Evolutionary conservation across 768 basidiomycete species (phyloP), one percentile per base, ranked within the genome.

Genomic region (Hebeloma cylindrosporum): DNA sequence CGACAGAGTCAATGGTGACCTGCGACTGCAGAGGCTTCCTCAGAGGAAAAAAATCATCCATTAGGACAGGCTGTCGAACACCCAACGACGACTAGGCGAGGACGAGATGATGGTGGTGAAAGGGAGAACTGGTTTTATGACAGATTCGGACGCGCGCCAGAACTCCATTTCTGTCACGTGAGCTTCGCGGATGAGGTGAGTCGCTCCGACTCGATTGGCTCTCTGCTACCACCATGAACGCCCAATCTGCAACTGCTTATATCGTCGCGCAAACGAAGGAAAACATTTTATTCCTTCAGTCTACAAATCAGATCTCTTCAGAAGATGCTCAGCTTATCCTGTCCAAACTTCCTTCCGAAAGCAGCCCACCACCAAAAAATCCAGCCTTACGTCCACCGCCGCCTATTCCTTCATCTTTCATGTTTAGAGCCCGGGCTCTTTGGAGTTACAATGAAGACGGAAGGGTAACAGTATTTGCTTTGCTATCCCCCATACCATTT

Each of bases 371-470:
- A 2, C 29, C 43, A 22, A 40, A 45, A 17, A 50, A 46, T 13
- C 25, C 40, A 50, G 47, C 21, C 33, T 45, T n/a, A 53, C 46
- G 47, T 17, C 51, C 49, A 26, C 40, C 54, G 18, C 53, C 47
- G 16, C 50, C 52, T 16, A 39, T 43, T 26, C 58, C 55, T n/a
- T 40, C 57, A 7, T 50, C 64, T 36, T 53, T 53, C 23, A 42
- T 64, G 6, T 65, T 65, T 45, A 64, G 69, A 37, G 83, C 78
- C 3, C 73, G 71, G 43, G 85, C 83, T 1, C 30, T 77, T 0
- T 87, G 84, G 85, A 59, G 60, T 1, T 88, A 84, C 63, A 86
- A 88, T 52, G 80, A 83, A 48, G 63, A 76, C 36, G 73, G 72
- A 28, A 53, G 65, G 49, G 83, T 82, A 45, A 29, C 70, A 48